phyloP scores from a whole-genome alignment of 1,139 yeast genomes.

The Yamadazyma taylorii region DNA sequence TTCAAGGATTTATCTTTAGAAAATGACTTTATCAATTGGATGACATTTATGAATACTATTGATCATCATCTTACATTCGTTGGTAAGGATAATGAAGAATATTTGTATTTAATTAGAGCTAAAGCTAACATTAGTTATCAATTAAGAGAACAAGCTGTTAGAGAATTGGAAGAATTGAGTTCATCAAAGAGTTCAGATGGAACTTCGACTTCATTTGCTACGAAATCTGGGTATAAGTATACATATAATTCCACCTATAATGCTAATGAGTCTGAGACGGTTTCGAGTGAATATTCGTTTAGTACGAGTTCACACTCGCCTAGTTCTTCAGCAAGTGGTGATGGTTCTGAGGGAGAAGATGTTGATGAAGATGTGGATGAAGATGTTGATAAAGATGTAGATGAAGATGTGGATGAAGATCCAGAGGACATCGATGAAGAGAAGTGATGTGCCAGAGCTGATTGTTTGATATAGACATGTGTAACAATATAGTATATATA shows the following conservation, averaged over 20 bases:
- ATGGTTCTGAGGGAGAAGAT: constrained; percentile 12
- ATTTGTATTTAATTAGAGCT: constrained; percentile 70
- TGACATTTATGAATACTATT: constrained; percentile 53
- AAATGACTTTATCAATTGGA: constrained; percentile 48
- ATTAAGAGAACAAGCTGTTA: constrained; percentile 51
- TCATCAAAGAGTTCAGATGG: too few species aligned
- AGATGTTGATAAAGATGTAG: constrained; percentile 3
- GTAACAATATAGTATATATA: neutral
- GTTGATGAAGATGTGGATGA: constrained; percentile 11
- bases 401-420: neutral
- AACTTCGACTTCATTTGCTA: neutral
- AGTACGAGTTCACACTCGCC: too few species aligned
- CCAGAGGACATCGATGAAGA: too few species aligned
- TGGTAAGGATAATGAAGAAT: constrained; percentile 69
- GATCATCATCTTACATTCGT: constrained; percentile 61
- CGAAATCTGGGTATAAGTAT: neutral
- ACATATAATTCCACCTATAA: constrained; percentile 1
- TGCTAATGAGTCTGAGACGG: too few species aligned
- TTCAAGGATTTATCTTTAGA: constrained; percentile 12
- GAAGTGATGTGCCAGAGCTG: too few species aligned
- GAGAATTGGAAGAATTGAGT: constrained; percentile 6
- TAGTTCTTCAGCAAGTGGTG: too few species aligned
- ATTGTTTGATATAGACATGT: neutral
- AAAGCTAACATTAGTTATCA: constrained; percentile 82
- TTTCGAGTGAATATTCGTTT: too few species aligned